Percentiles rank a stretch among this genome's conserved stretches.
These are phyloP conservation scores for Urostyla sp. DNA, from an alignment of 73 alveolate species.

Conservation along the genomic window DNA sequence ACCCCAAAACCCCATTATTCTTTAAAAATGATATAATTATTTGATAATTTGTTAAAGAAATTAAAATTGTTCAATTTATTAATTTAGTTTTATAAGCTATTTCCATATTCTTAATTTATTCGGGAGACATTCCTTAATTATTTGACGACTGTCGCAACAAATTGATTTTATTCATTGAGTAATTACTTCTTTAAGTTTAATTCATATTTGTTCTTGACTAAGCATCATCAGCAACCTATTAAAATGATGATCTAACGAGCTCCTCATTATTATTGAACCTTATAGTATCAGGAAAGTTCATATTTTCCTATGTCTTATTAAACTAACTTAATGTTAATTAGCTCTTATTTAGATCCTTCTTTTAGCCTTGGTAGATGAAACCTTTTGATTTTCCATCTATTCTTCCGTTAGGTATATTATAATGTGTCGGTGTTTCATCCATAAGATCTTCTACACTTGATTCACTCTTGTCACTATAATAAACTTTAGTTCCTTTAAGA, in stretches of 20 bases:
- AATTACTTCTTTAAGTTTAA: no score
- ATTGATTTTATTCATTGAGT: no score
- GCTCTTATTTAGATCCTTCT: background rate
- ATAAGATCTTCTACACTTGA: conserved; percentile 68
- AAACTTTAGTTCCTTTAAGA: conserved; percentile 48
- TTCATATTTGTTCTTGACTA: no score
- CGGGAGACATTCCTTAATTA: no score
- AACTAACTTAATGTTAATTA: background rate
- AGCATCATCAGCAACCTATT: background rate
- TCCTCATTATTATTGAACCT: background rate
- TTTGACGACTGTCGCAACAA: no score
- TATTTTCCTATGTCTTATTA: background rate
- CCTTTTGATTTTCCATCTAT: conserved; percentile 64
- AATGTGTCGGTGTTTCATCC: conserved; percentile 76
- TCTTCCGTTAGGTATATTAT: conserved; percentile 68
- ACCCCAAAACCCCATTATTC: no score
- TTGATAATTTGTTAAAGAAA: no score
- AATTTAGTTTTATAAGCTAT: no score
- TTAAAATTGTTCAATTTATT: no score
- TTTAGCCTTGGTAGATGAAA: no score
- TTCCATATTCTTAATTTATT: no score
- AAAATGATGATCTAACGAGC: background rate
- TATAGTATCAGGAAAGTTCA: background rate
- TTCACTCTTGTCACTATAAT: conserved; percentile 73
- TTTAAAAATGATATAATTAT: no score